Base-by-base conservation (phyloP, 2,329 filamentous ascomycete species). In the Pyrenochaeta sp. region DNA sequence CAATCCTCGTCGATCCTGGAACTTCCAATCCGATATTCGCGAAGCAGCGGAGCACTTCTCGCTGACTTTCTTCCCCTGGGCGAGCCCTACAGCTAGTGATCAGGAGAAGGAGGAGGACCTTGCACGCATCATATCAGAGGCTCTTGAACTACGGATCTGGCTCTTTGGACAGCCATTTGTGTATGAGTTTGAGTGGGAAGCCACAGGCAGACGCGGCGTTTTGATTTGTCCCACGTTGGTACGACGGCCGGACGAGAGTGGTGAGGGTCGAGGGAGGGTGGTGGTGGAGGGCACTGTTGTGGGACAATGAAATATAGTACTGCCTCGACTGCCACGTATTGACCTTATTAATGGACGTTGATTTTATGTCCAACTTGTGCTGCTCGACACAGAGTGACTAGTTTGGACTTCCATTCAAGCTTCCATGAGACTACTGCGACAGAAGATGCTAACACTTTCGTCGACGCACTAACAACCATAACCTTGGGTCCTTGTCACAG, bases 31-130 rank as follows among this genome's bases (percentile, higher is more conserved):
- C 10, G 56, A 61, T n/a, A 64, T 68, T 9, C 66, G 64, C 31
- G 69, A 73, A 63, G 68, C 69, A n/a, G 71, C 72, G 1, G 68
- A 72, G 44, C 67, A 71, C 51, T 74, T 74, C 54, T 60, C 64
- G 4, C 60, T 74, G 4, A 67, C 68, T 0, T 74, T 74, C 56
- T 74, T 74, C 42, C 69, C 71, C 1, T 74, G 72, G 72, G 68
- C 69, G 4, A 68, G 72, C 44, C 72, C 72, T 2, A 39, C 47
- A 2, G 57, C 56, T 10, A 47, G 49, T 10, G 72, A 74, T 31
- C 57, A 63, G 21, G 69, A 71, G 7, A 65, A 63, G 31, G 72
- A 74, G 7, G 63, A 67, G 9, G 61, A 71, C 37, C 61, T 74
- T 1, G 55, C 63, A 4, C 51, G 56, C 6, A 57, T 72, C 23